These are phyloP conservation scores for Hymenoscyphus fraxineus DNA, from an alignment of 2,329 filamentous ascomycete genomes.

Conservation along the genomic window DNA sequence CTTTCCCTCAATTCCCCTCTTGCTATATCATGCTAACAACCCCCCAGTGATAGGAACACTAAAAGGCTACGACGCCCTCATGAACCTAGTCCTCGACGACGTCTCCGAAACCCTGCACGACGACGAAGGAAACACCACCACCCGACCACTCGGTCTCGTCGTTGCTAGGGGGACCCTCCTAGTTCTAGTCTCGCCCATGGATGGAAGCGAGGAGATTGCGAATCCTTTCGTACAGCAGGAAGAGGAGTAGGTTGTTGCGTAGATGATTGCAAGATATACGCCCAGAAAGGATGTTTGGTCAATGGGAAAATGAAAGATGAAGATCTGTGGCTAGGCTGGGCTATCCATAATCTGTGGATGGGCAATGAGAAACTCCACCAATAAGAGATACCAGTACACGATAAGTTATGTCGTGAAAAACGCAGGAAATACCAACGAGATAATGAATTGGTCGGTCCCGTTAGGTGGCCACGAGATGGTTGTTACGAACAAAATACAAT, in stretches of 20 bases:
- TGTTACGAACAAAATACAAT: neutral
- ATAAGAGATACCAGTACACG: neutral
- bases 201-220: slow-evolving; percentile 92
- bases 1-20: neutral
- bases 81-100: slow-evolving; percentile 96
- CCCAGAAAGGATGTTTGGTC: neutral
- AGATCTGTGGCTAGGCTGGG: neutral
- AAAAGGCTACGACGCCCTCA: slow-evolving; percentile 94
- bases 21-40: slow-evolving; percentile 7
- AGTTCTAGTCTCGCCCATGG: slow-evolving; percentile 85
- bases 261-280: neutral
- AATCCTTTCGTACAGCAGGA: slow-evolving; percentile 84
- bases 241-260: slow-evolving; percentile 40
- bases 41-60: slow-evolving; percentile 76
- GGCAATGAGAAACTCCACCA: neutral
- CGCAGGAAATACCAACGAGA: neutral
- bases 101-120: slow-evolving; percentile 92
- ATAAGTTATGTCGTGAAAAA: neutral
- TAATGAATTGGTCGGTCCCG: neutral
- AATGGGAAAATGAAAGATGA: neutral
- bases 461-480: neutral
- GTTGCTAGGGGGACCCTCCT: slow-evolving; percentile 90
- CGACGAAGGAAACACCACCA: slow-evolving; percentile 82
- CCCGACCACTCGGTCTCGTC: slow-evolving; percentile 65
- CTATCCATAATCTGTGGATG: neutral